These are phyloP conservation scores for Dendrocalamus sinicus DNA, from an alignment of 176 grass and related monocot species.

Conservation along the genomic window DNA sequence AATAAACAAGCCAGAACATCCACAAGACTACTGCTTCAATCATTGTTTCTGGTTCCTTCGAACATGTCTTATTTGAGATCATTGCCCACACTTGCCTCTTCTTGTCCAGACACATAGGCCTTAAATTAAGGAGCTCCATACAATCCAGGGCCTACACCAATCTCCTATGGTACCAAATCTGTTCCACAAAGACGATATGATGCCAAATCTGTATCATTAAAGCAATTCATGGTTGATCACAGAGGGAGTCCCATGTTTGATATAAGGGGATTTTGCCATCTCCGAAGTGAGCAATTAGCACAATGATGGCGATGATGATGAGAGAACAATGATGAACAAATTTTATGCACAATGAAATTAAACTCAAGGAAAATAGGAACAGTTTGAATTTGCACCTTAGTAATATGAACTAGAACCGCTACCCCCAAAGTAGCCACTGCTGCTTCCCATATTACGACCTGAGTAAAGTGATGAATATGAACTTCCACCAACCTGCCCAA, in stretches of 20 bases:
- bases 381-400: conserved; percentile 62
- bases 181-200: conserved; percentile 57
- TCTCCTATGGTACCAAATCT: conserved; percentile 59
- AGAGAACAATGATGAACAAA: neutral
- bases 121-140: conserved; percentile 64
- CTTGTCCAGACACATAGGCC: conserved; percentile 65
- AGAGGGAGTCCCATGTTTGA: conserved; percentile 45
- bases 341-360: neutral
- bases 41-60: conserved; percentile 48
- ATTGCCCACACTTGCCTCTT: conserved; percentile 46
- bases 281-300: conserved; percentile 27
- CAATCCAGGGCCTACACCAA: conserved; percentile 74
- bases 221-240: conserved; percentile 73
- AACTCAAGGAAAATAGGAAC: neutral
- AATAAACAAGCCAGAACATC: conserved; percentile 62
- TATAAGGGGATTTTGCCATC: conserved; percentile 45
- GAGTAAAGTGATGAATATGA: conserved; percentile 74
- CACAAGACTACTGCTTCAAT: conserved; percentile 46
- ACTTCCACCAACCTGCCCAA: conserved; percentile 68
- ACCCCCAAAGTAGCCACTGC: conserved; percentile 63
- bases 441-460: conserved; percentile 55
- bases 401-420: conserved; percentile 79
- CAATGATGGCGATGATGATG: neutral
- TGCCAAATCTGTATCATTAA: conserved; percentile 76
- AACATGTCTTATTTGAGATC: conserved; percentile 44